Percentiles rank a stretch among this genome's conserved stretches.
These are phyloP conservation scores for Coemansia sp. DNA, from an alignment of 192 early-diverging fungal species.

Conservation along the genomic window DNA sequence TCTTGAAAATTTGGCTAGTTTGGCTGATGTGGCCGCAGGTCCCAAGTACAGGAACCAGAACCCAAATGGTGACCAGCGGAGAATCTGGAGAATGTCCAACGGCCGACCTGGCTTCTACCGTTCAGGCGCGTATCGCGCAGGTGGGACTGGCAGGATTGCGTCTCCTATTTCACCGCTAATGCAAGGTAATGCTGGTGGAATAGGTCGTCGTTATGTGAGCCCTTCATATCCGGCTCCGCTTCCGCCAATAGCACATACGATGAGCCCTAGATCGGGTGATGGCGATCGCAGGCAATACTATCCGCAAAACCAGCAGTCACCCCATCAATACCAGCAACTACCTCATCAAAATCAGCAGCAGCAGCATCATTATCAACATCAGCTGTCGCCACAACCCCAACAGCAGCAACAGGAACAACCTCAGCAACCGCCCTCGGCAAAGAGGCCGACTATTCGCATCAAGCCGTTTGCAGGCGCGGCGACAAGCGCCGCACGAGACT, in stretches of 20 bases:
- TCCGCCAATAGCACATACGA: background rate
- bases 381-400: no score
- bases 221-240: background rate
- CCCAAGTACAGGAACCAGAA: background rate
- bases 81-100: slow-evolving; percentile 7
- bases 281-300: background rate
- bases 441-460: slow-evolving; percentile 32
- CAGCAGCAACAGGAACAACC: no score
- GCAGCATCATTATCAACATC: no score
- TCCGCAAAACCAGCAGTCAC: background rate
- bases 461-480: slow-evolving; percentile 18
- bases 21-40: slow-evolving; percentile 4
- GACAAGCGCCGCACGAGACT: background rate
- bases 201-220: background rate
- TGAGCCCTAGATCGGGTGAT: background rate
- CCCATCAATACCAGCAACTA: no score
- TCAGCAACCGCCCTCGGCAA: background rate
- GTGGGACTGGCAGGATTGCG: background rate
- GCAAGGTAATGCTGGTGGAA: background rate
- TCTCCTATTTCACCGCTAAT: background rate
- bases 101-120: background rate
- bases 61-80: background rate
- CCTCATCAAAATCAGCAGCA: no score
- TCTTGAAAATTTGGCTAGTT: slow-evolving; percentile 5
- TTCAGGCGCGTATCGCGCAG: background rate